Evolutionary conservation across 352 stramenopile species (phyloP), one percentile per base, ranked within the genome.

Genomic region (Pythium oligandrum): DNA sequence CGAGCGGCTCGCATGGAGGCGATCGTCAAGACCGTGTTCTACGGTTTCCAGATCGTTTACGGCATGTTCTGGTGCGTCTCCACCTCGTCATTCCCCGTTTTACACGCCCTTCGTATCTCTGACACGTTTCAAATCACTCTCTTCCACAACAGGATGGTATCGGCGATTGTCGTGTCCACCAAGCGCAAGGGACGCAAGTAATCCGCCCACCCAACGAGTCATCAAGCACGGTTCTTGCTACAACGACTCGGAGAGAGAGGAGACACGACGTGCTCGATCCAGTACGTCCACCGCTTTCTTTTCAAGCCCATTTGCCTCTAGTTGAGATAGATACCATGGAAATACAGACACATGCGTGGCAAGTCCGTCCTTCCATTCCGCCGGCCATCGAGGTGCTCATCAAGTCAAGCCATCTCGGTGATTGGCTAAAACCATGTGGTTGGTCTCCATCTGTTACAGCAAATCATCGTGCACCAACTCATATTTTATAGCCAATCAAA

Each of bases 21-120:
- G 17, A 94, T 94, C 58, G 71, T 71, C 34, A 92, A 86, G 64
- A 94, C 81, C 10, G 74, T 94, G 8, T 94, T 94, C 44, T 94
- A 90, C 53, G 83, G 83, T 9, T 68, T 94, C 39, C 83, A 91
- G 63, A 94, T 94, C 57, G 74, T 94, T 55, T 94, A 94, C 65
- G 83, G 78, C 75, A 94, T 94, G 83, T 94, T 88, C 63, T 94
- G 83, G 83, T 93, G 52, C 65, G 71, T 72, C 11, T 26, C 17
- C 17, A 26, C 17, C 17, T 26, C 17, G 17, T 26, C 17, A 26
- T 9, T 49, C n/a, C 39, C 32, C n/a, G 34, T 36, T 31, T 30
- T 31, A 31, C 32, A 32, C 35, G 47, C 11, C 33, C 9, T n/a
- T 43, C 34, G 47, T 6, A n/a, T 6, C 34, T n/a, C 9, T 11